phyloP scores from a whole-genome alignment of 306 rosid genomes.

The Biancaea sappan region DNA sequence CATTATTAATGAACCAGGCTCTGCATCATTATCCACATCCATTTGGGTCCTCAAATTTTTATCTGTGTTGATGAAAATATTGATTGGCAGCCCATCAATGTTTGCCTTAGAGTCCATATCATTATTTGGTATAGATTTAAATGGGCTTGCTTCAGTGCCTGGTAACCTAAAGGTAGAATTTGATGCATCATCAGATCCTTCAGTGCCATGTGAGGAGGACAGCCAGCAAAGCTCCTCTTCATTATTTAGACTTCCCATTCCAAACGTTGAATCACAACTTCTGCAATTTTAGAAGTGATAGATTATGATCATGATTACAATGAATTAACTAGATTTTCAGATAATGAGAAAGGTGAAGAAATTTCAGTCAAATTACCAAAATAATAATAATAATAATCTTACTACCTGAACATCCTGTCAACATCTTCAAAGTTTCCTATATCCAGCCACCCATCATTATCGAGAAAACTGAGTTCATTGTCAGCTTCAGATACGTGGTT shows the following conservation, averaged over 20 bases:
- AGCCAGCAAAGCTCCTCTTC: slow-evolving; percentile 78
- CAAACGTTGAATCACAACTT: slow-evolving; percentile 75
- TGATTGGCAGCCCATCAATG: slow-evolving; percentile 36
- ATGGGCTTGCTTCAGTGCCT: slow-evolving; percentile 52
- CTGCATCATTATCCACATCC: slow-evolving; percentile 40
- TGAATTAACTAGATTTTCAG: slow-evolving; percentile 20
- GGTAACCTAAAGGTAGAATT: slow-evolving; percentile 60
- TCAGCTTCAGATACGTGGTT: slow-evolving; percentile 58
- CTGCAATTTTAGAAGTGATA: slow-evolving; percentile 46
- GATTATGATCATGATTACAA: slow-evolving; percentile 15
- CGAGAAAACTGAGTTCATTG: slow-evolving; percentile 71
- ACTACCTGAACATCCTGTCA: slow-evolving; percentile 67
- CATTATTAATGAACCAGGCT: slow-evolving; percentile 42
- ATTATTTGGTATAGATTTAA: slow-evolving; percentile 45
- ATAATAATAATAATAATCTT: too few species aligned
- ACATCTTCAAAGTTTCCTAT: slow-evolving; percentile 84
- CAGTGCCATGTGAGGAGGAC: slow-evolving; percentile 59
- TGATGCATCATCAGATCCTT: slow-evolving; percentile 59
- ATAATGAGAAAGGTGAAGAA: slow-evolving; percentile 15
- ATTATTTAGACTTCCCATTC: slow-evolving; percentile 59
- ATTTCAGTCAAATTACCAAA: slow-evolving; percentile 19
- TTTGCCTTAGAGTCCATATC: slow-evolving; percentile 43
- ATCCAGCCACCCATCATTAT: slow-evolving; percentile 77
- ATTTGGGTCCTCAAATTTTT: slow-evolving; percentile 34
- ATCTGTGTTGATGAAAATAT: slow-evolving; percentile 39